These are phyloP conservation scores for Xylona heveae DNA, from an alignment of 495 filamentous ascomycete species.

Conservation along the genomic window DNA sequence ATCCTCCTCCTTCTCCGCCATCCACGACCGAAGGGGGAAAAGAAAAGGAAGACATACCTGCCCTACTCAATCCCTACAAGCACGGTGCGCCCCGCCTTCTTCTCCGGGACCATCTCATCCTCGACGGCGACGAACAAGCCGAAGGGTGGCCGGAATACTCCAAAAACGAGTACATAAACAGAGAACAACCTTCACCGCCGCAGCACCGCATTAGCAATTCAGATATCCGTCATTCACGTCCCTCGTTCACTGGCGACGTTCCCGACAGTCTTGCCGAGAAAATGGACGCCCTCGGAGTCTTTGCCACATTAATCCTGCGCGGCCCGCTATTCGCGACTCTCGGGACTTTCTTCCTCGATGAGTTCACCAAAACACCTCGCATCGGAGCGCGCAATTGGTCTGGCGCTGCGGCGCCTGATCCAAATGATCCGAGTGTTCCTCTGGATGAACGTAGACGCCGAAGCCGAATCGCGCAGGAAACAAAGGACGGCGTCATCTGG, in stretches of 20 bases:
- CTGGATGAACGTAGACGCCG: conserved; percentile 21
- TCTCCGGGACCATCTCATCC: conserved; percentile 59
- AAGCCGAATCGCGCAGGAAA: conserved; percentile 27
- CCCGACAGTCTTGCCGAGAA: conserved; percentile 26
- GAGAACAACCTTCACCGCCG: no score
- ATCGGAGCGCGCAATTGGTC: conserved; percentile 71
- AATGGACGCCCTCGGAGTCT: conserved; percentile 44
- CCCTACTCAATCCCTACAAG: no score
- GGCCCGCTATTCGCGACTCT: conserved; percentile 48
- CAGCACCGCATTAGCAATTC: no score
- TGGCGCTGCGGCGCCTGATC: conserved; percentile 17
- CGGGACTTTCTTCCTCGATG: conserved; percentile 45
- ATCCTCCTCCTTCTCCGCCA: no score
- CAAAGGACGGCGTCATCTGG: conserved; percentile 46
- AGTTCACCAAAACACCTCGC: conserved; percentile 55
- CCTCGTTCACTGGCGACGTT: no score
- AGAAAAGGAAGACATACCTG: no score
- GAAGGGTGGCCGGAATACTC: conserved; percentile 11
- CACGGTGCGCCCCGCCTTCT: conserved; percentile 34
- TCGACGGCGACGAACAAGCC: conserved; percentile 27
- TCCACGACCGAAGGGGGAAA: no score
- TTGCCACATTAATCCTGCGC: conserved; percentile 67
- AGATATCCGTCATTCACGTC: no score
- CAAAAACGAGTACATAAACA: no score
- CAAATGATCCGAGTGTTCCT: conserved; percentile 12